phyloP scores from a whole-genome alignment of 306 rosid genomes.

The Trifolium subterraneum region DNA sequence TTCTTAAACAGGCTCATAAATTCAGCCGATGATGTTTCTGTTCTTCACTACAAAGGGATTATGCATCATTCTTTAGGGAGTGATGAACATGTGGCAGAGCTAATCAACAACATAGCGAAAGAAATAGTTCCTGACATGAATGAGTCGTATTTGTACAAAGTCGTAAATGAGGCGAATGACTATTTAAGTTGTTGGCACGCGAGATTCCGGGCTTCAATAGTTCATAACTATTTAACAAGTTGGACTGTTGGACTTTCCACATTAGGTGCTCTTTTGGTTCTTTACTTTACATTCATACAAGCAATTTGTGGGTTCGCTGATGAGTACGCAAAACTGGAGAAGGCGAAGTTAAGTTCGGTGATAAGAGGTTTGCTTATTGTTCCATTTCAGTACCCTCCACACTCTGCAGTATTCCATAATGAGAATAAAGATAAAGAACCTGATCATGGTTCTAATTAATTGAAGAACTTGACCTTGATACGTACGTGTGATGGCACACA shows the following conservation, averaged over 20 bases:
- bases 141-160: constrained; percentile 47
- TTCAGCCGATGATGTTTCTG: constrained; percentile 45
- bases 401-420: background rate
- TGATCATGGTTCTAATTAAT: background rate
- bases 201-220: constrained; percentile 36
- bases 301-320: constrained; percentile 20
- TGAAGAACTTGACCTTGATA: background rate
- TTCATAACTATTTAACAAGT: constrained; percentile 50
- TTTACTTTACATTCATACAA: constrained; percentile 48
- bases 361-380: background rate
- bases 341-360: background rate
- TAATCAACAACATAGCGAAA: constrained; percentile 48
- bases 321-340: background rate
- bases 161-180: constrained; percentile 39
- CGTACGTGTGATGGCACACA: background rate
- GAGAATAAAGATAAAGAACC: background rate
- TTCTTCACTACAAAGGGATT: constrained; percentile 48
- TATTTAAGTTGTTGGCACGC: constrained; percentile 36
- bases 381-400: constrained; percentile 4
- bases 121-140: constrained; percentile 40
- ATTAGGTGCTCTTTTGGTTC: constrained; percentile 46
- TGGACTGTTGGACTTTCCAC: constrained; percentile 57
- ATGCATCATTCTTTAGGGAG: constrained; percentile 51
- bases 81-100: constrained; percentile 40
- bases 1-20: constrained; percentile 56